Evolutionary conservation across 768 basidiomycete genomes (phyloP), one percentile per base, ranked within the genome.

Genomic region (Rhodosporidiobolus odoratus): DNA sequence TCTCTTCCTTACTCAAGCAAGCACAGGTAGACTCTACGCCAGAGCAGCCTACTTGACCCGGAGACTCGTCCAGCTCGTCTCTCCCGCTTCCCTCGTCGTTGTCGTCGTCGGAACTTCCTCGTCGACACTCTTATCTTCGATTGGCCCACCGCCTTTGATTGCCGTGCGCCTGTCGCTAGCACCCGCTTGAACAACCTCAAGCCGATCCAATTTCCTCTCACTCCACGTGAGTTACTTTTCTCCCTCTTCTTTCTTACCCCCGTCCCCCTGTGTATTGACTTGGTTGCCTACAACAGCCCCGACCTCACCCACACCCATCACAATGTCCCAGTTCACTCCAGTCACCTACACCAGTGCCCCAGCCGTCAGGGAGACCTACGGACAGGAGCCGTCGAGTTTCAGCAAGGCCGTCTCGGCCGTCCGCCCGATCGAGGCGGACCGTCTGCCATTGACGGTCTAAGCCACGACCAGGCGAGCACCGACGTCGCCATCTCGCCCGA

Each of bases 111-210:
- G n/a, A n/a, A n/a, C n/a, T n/a, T n/a, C n/a, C n/a, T n/a, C n/a
- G n/a, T 53, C 52, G 52, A 21, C 4, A 30, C 57, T 43, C 23
- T 12, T 43, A 38, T 32, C 43, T 47, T 61, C 59, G 59, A 47
- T 47, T 35, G 45, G 45, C 32, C 34, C 59, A 48, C 59, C 59
- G 59, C 59, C 45, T 2, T 45, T 35, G 10, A n/a, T 16, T 10
- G 59, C 59, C 59, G 59, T 61, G 59, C 59, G 45, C 43, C 45
- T n/a, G 59, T n/a, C 45, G 59, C 59, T 35, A 48, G 34, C 30
- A 1, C 45, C 12, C 23, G n/a, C 30, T 43, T 16, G 43, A 35
- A 53, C 32, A 43, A 32, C 5, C 30, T 10, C 45, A 17, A 17
- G 23, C 45, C 45, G 37, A 16, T 35, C 43, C 45, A 12, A 61